Evolutionary conservation across 2,329 filamentous ascomycete genomes (phyloP).

Genomic region (Zasmidium angulare): DNA sequence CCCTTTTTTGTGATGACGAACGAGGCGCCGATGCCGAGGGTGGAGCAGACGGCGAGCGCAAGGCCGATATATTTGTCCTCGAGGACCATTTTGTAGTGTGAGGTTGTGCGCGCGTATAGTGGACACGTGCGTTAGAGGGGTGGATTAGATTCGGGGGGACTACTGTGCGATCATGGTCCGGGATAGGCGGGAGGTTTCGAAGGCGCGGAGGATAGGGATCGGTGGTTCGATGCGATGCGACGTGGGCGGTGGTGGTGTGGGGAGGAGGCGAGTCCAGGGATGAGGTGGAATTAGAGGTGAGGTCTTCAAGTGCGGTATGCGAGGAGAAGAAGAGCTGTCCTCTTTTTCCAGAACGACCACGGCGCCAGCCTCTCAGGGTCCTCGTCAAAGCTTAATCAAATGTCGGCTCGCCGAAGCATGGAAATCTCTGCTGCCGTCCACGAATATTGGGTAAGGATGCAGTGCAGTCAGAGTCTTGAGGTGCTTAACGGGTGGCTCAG

Average conservation of each 20-base stretch:
- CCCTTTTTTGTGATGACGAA: constrained; percentile 99
- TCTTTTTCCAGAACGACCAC: too few species aligned
- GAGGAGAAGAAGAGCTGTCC: too few species aligned
- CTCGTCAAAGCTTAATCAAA: too few species aligned
- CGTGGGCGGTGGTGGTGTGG: background rate
- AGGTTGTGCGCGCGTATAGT: constrained; percentile 5
- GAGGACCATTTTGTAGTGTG: constrained; percentile 22
- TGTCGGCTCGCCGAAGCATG: too few species aligned
- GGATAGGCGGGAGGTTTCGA: background rate
- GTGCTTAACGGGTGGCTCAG: too few species aligned
- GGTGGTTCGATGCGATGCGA: background rate
- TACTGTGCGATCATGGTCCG: constrained; percentile 3
- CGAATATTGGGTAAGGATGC: too few species aligned
- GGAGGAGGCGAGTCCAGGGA: background rate
- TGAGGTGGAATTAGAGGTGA: background rate
- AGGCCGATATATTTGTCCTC: constrained; percentile 70
- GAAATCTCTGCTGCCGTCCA: too few species aligned
- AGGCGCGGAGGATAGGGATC: background rate
- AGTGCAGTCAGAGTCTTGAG: too few species aligned
- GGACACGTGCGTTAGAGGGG: background rate
- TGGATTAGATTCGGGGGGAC: background rate
- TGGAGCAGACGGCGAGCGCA: constrained; percentile 71
- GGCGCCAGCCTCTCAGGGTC: too few species aligned
- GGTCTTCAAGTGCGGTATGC: background rate
- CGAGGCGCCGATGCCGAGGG: constrained; percentile 70